Evolutionary conservation across 2,329 filamentous ascomycete species (phyloP).

Genomic region (Hypomyces perniciosus): DNA sequence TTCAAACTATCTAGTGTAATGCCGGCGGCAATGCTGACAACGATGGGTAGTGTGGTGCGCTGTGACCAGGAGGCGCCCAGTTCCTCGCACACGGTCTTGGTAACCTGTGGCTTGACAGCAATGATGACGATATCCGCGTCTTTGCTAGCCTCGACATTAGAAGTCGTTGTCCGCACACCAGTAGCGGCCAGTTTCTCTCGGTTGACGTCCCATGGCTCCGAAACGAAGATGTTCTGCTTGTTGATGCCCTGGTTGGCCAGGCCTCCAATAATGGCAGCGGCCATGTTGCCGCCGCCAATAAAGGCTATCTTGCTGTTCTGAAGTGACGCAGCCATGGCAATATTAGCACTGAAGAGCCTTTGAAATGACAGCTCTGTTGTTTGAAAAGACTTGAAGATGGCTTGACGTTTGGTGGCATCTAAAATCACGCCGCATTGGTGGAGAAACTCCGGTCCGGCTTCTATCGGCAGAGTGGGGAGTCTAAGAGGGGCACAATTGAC

Average conservation of each 20-base stretch:
- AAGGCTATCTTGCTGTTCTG: constrained; percentile 31
- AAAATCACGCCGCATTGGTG: background rate
- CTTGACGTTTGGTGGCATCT: background rate
- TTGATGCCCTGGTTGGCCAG: constrained; percentile 38
- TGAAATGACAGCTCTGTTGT: background rate
- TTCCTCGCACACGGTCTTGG: constrained; percentile 41
- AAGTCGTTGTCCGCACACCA: constrained; percentile 41
- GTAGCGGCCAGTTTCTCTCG: constrained; percentile 41
- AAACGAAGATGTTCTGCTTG: constrained; percentile 40
- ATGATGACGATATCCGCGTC: constrained; percentile 43
- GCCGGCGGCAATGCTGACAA: constrained; percentile 45
- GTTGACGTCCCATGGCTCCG: constrained; percentile 49
- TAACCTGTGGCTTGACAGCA: constrained; percentile 47
- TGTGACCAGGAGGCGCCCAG: constrained; percentile 34
- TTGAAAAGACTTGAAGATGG: background rate
- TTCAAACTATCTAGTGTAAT: constrained; percentile 40
- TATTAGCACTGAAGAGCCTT: background rate
- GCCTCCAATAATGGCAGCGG: constrained; percentile 45
- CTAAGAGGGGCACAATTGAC: background rate
- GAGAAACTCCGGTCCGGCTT: constrained; percentile 9
- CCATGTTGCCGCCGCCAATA: constrained; percentile 47
- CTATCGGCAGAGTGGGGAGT: constrained; percentile 2
- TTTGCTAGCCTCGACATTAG: constrained; percentile 38
- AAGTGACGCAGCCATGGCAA: constrained; percentile 23
- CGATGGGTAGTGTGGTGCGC: constrained; percentile 32